phyloP scores from a whole-genome alignment of 345 rosid species.

The Melaleuca alternifolia region DNA sequence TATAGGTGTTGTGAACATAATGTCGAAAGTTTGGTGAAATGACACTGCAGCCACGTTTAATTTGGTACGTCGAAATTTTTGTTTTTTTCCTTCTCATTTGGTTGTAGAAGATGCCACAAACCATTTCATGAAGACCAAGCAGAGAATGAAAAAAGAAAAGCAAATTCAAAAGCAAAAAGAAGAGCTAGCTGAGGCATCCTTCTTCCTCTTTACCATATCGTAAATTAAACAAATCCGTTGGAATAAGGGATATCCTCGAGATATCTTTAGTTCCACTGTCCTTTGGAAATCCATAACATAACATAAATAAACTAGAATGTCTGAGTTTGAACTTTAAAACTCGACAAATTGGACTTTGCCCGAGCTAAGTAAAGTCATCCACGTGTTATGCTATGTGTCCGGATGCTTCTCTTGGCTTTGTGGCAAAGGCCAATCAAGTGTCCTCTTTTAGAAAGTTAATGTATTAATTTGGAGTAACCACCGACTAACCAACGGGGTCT shows the following conservation, averaged over 20 bases:
- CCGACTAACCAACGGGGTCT: neutral
- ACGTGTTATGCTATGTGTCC: neutral
- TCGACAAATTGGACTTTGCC: neutral
- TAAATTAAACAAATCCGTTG: neutral
- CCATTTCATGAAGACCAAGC: neutral
- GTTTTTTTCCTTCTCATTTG: neutral
- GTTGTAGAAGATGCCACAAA: neutral
- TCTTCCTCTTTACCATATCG: neutral
- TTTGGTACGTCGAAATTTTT: neutral
- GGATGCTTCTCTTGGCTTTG: neutral
- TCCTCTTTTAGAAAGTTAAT: neutral
- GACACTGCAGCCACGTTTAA: neutral
- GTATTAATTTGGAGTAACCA: neutral
- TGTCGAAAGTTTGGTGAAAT: neutral
- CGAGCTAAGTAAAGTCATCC: neutral
- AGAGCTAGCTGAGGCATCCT: neutral
- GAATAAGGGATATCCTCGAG: neutral
- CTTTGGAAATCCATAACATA: neutral
- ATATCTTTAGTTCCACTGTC: neutral
- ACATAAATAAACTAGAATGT: neutral
- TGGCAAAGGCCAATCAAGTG: neutral
- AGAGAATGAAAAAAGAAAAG: neutral
- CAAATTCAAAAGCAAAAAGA: neutral
- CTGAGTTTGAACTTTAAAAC: neutral
- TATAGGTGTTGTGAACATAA: neutral